phyloP scores from a whole-genome alignment of 352 stramenopile genomes.

The Pythium dissotocum region DNA sequence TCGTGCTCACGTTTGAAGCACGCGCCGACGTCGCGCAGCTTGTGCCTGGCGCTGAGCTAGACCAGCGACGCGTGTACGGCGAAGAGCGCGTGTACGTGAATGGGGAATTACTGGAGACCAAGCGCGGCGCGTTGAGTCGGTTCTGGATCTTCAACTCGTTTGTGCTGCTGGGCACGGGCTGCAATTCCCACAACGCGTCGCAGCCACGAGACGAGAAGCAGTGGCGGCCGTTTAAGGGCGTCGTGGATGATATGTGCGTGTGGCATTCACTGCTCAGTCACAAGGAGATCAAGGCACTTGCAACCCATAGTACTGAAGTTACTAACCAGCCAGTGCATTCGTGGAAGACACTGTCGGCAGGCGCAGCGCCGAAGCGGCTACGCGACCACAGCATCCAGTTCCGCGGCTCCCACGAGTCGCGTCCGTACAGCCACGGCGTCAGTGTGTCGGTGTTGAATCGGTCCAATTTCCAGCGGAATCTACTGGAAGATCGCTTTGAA shows the following conservation, averaged over 20 bases:
- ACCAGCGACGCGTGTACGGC: conserved; percentile 15
- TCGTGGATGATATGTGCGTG: conserved; percentile 24
- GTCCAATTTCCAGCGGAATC: conserved; percentile 21
- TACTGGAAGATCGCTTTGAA: conserved; percentile 23
- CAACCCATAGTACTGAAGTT: not conserved
- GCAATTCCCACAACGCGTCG: conserved; percentile 9
- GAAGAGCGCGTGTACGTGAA: conserved; percentile 43
- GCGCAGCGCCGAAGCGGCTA: conserved; percentile 12
- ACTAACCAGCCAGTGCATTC: conserved; percentile 5
- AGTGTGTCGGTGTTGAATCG: conserved; percentile 17
- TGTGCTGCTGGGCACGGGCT: conserved; percentile 25
- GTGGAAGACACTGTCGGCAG: conserved; percentile 19
- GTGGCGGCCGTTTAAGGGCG: conserved; percentile 24
- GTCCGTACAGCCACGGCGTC: conserved; percentile 17
- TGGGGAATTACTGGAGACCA: conserved; percentile 21
- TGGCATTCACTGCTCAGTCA: conserved; percentile 17
- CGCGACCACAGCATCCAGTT: conserved; percentile 26
- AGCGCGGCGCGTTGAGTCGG: conserved; percentile 22
- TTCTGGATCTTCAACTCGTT: conserved; percentile 31
- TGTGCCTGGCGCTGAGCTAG: conserved; percentile 4
- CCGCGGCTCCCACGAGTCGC: conserved; percentile 20
- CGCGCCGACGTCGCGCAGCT: not conserved
- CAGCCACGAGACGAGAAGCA: conserved; percentile 19
- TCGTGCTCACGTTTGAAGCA: conserved; percentile 42
- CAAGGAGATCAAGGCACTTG: conserved; percentile 9